Base-by-base conservation (phyloP, 352 stramenopile species). In the Phytopythium kandeliae region DNA sequence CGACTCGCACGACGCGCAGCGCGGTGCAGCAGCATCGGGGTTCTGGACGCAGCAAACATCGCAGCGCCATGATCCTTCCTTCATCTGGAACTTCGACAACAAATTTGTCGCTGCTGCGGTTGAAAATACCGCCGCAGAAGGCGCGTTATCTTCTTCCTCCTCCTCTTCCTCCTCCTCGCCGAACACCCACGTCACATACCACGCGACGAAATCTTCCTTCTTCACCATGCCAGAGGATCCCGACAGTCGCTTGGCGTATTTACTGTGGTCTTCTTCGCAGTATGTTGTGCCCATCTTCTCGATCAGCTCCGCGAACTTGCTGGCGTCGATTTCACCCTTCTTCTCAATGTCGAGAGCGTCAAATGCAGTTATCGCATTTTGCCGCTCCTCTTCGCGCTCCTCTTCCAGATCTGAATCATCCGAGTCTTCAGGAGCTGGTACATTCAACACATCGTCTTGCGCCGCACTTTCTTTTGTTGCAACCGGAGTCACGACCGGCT, bases 161-260 rank as follows among this genome's bases (percentile, higher is more conserved):
- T 53, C 52, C 24, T 65, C 53, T 16, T 67, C 44, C 0, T 49
- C 44, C 6, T 38, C 44, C 26, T 58, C 53, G 12, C 60, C 65
- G 41, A 83, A 75, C 17, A 83, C 43, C 71, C 71, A 83, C 37
- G 63, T 44, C 22, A 79, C n/a, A 53, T 83, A 83, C 71, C 71
- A 83, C 8, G 48, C 52, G n/a, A 71, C 48, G 44, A 83, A 83
- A 16, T 69, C 63, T 5, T 57, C 51, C 31, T 71, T 60, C 25
- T 65, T 54, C 12, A 83, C 59, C 42, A 57, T 63, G 0, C 57
- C 57, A 21, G 52, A 30, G 38, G 44, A 17, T 31, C 51, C 24
- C 51, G 36, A 16, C 52, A 54, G 11, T 24, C 28, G 30, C 44
- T 33, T 21, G 53, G 47, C 28, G 31, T 59, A 31, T 15, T 37